A percentile compares a stretch with the other conserved stretches of the same genome.
phyloP scores from a whole-genome alignment of 768 basidiomycete genomes.

The Boletus speciosus region DNA sequence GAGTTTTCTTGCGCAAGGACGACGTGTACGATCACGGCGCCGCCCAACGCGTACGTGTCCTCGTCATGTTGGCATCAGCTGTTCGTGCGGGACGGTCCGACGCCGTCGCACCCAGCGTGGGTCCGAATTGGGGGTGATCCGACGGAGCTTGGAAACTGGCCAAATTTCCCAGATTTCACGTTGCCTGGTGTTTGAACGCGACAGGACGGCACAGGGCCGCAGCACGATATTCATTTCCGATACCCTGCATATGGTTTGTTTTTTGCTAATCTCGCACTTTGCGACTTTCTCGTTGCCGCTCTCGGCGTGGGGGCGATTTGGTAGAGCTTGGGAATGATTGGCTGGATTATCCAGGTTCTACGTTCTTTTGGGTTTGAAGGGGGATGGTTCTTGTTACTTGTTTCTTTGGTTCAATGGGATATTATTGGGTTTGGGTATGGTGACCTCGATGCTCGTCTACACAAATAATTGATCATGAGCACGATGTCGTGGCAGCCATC shows the following conservation, averaged over 20 bases:
- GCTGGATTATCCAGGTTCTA: too few relatives aligned
- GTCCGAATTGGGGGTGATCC: constrained; percentile 84
- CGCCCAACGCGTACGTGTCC: constrained; percentile 62
- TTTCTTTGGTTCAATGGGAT: too few relatives aligned
- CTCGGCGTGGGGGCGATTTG: too few relatives aligned
- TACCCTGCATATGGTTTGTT: neutral
- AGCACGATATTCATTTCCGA: neutral
- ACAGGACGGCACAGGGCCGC: too few relatives aligned
- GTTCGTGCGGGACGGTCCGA: constrained; percentile 74
- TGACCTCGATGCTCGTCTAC: too few relatives aligned
- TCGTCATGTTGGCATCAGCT: constrained; percentile 78
- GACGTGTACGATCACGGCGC: constrained; percentile 73
- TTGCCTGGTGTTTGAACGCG: constrained; percentile 50
- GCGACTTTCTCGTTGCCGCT: too few relatives aligned
- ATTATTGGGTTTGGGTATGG: too few relatives aligned
- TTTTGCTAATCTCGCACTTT: neutral
- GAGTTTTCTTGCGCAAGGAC: constrained; percentile 64
- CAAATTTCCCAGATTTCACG: constrained; percentile 62
- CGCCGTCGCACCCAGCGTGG: constrained; percentile 71
- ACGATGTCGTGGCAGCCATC: too few relatives aligned
- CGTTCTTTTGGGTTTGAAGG: too few relatives aligned
- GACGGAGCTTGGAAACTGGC: constrained; percentile 67
- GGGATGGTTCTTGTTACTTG: too few relatives aligned
- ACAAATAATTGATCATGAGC: too few relatives aligned
- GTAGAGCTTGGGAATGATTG: too few relatives aligned